Conservation (phyloP, 805 yeast genomes). For the Lachancea nothofagi region DNA sequence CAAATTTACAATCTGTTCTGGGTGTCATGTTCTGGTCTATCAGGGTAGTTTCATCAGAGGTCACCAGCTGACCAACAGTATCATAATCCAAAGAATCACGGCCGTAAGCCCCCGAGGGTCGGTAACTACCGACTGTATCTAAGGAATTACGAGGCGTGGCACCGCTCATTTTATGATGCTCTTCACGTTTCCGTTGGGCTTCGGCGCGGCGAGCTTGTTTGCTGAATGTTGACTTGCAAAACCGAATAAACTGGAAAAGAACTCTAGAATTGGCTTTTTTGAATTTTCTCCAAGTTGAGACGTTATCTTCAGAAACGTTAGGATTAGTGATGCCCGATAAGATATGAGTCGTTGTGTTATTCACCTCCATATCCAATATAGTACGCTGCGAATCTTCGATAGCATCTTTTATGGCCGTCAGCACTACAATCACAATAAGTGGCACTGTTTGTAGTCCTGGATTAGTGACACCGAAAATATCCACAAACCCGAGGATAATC, state of each 20-base stretch:
- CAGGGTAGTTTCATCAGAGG: conserved; percentile 54
- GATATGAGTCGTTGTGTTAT: conserved; percentile 67
- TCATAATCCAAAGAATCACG: conserved; percentile 34
- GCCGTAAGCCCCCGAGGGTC: conserved; percentile 34
- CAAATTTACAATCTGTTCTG: conserved; percentile 32
- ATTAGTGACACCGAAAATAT: conserved; percentile 73
- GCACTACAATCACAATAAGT: conserved; percentile 64
- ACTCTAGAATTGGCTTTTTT: conserved; percentile 47
- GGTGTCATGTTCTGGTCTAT: conserved; percentile 50
- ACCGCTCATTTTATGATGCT: conserved; percentile 23
- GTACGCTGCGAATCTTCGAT: conserved; percentile 77
- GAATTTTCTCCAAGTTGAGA: conserved; percentile 63
- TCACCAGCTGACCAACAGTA: conserved; percentile 48
- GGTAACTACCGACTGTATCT: conserved; percentile 32
- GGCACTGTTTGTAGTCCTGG: conserved; percentile 76
- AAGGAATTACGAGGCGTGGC: conserved; percentile 36
- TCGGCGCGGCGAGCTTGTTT: conserved; percentile 35
- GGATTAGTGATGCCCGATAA: conserved; percentile 49
- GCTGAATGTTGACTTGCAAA: conserved; percentile 28
- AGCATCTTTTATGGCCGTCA: conserved; percentile 77
- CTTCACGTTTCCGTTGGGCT: conserved; percentile 31
- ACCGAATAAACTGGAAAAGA: conserved; percentile 23
- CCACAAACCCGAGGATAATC: conserved; percentile 72
- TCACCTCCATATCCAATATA: conserved; percentile 63
- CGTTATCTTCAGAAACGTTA: conserved; percentile 57